Base-by-base conservation (phyloP, 306 rosid genomes). In the Benincasa hispida region DNA sequence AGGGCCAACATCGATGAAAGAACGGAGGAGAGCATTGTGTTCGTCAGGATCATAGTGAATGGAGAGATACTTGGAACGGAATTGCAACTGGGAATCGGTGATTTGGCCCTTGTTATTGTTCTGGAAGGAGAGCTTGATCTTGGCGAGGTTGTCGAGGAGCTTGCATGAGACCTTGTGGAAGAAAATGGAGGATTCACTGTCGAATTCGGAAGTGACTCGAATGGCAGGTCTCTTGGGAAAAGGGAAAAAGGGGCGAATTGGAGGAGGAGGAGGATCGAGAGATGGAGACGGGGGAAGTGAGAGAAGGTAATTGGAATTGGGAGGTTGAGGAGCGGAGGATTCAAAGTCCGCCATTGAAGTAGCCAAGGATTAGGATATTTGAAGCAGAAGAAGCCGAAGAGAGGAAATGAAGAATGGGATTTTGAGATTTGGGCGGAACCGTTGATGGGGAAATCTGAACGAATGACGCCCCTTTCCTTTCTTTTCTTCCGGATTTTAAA, bases 101-200 rank as follows among this genome's bases (percentile, higher is more conserved):
- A 94, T 37, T 4, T 87, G 85, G 25, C 97, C 99, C 74, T 76
- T 86, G 55, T 77, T 80, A 81, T 83, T 76, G 76, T 87, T 88
- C 24, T 79, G 81, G 85, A 94, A 94, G 5, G 90, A 83, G 56
- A 90, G 34, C 87, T 89, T 94, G 41, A 94, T 79, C 84, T 94
- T 94, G 73, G 96, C 99, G 10, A 91, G 83, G 65, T 86, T 82
- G 61, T 87, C 88, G 42, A 92, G 82, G 35, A 92, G 75, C 87
- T 94, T 94, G 81, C 96, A 94, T 19, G 99, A 94, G 47, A 90
- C 62, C 77, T 87, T 94, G 81, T 94, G 87, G 83, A 85, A 87
- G 88, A 92, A 90, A 37, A 81, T 3, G 70, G 89, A 78, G 74
- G 87, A 81, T 56, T 94, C 99, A 78, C 99, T 94, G 61, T 94